Percentiles rank a stretch among this genome's conserved stretches.
Conservation (phyloP, 176 grass and related monocot species). For the Poa pratensis region DNA sequence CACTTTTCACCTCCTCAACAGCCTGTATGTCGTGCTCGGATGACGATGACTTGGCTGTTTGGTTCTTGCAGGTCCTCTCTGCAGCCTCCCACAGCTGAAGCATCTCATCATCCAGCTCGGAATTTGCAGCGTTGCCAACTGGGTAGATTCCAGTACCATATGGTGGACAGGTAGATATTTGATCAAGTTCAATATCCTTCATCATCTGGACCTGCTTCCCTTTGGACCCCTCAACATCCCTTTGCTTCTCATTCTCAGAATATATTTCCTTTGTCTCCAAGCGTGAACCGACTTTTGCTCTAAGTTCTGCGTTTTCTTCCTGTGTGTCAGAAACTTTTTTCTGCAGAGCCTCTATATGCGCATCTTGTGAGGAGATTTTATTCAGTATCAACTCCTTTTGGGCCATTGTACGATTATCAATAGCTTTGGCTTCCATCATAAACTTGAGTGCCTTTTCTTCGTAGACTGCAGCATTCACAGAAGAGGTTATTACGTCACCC, state of each 20-base stretch:
- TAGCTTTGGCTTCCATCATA: conserved; percentile 57
- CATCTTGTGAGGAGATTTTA: conserved; percentile 52
- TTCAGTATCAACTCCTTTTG: conserved; percentile 57
- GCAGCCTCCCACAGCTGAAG: conserved; percentile 94
- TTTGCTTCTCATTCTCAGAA: conserved; percentile 43
- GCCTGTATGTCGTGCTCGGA: conserved; percentile 68
- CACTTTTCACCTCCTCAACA: conserved; percentile 67
- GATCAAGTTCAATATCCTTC: conserved; percentile 95
- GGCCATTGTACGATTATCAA: conserved; percentile 45
- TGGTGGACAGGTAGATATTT: conserved; percentile 67
- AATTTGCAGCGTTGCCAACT: conserved; percentile 45
- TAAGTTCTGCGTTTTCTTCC: conserved; percentile 67
- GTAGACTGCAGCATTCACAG: conserved; percentile 56
- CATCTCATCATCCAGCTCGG: conserved; percentile 76
- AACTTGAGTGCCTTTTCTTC: conserved; percentile 69
- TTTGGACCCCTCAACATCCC: conserved; percentile 51
- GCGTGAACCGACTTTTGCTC: conserved; percentile 27
- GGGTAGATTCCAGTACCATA: conserved; percentile 52
- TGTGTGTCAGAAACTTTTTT: conserved; percentile 50
- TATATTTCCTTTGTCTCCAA: conserved; percentile 50
- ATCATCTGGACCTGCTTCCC: conserved; percentile 64
- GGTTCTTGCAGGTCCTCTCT: conserved; percentile 70
- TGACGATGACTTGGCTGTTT: conserved; percentile 54
- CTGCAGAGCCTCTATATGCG: conserved; percentile 54
- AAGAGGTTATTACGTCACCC: conserved; percentile 54